phyloP scores from a whole-genome alignment of 768 basidiomycete genomes.

The Candolleomyces aberdarensis region DNA sequence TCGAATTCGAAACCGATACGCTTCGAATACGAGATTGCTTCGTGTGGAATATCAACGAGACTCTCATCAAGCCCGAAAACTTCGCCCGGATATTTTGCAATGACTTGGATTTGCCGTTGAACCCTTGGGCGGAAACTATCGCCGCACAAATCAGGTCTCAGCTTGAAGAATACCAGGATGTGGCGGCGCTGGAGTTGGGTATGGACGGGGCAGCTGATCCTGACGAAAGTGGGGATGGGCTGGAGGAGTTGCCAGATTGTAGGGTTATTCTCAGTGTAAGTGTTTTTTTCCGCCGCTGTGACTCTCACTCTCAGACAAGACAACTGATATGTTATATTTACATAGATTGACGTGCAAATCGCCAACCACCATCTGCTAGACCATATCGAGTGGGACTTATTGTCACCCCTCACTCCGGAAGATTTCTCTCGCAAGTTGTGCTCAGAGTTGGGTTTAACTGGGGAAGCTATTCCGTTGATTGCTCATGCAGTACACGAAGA shows the following conservation, averaged over 20 bases:
- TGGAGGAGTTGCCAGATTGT: slow-evolving; percentile 70
- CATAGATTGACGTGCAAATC: slow-evolving; percentile 98
- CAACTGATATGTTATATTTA: background rate
- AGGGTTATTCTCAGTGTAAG: slow-evolving; percentile 78
- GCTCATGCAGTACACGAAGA: slow-evolving; percentile 96
- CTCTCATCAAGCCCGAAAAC: slow-evolving; percentile 75
- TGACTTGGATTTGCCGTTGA: slow-evolving; percentile 75
- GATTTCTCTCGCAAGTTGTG: slow-evolving; percentile 78
- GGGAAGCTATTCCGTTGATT: slow-evolving; percentile 85
- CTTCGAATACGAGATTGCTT: slow-evolving; percentile 93
- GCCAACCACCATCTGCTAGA: slow-evolving; percentile 88
- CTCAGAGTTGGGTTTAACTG: slow-evolving; percentile 80
- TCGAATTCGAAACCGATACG: slow-evolving; percentile 91
- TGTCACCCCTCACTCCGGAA: slow-evolving; percentile 88
- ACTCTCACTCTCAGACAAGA: background rate
- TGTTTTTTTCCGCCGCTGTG: slow-evolving; percentile 9
- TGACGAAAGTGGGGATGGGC: slow-evolving; percentile 37
- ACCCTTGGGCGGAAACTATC: slow-evolving; percentile 72
- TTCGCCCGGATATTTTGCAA: slow-evolving; percentile 87
- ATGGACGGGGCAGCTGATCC: slow-evolving; percentile 52
- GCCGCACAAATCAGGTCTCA: slow-evolving; percentile 88
- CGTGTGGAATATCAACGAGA: slow-evolving; percentile 92
- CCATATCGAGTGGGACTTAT: slow-evolving; percentile 98
- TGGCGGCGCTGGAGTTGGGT: slow-evolving; percentile 74
- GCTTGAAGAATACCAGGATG: slow-evolving; percentile 83